Base-by-base conservation (phyloP, 2,329 filamentous ascomycete genomes). In the Paraconiothyrium brasiliense region DNA sequence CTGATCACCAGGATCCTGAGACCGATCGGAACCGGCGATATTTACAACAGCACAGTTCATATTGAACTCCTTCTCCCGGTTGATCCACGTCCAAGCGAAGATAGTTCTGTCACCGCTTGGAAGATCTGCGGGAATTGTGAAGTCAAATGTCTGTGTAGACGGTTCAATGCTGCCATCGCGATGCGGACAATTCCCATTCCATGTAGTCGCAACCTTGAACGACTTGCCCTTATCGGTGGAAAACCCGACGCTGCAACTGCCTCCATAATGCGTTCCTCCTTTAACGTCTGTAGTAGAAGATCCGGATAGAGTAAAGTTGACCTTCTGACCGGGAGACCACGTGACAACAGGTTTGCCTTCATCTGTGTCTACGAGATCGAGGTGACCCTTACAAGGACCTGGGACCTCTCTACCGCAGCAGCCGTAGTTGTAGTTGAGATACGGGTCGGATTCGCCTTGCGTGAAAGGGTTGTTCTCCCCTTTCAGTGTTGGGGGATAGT, bases 51-150 rank as follows among this genome's bases (percentile, higher is more conserved):
- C 79, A 55, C 82, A 84, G 57, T 79, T 80, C 77, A 80, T 80
- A 63, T 79, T 81, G 61, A 80, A 76, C 61, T 83, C 81, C 57
- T 81, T 74, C 68, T 83, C 81, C 30, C 82, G 78, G 57, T 84
- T 84, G 49, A 82, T 70, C 82, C 82, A 84, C 1, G 79, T 79
- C 82, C 81, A 84, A 1, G 77, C 78, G 61, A 84, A 84, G 16
- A 84, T 65, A 13, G 76, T 79, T 7, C 78, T 67, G n/a, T 75
- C 68, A 9, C 81, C 82, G 5, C 71, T 60, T 2, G 78, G 78
- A 59, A 83, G 71, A 55, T 83, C 81, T 14, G 65, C 71, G 0
- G 82, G 82, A 4, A 84, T 77, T 5, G 70, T 78, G 69, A 84
- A 82, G 43, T 79, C 74, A 67, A 84, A 84, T 10, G 74, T 75